phyloP scores from a whole-genome alignment of 495 filamentous ascomycete species.

The Friedmanniomyces simplex region DNA sequence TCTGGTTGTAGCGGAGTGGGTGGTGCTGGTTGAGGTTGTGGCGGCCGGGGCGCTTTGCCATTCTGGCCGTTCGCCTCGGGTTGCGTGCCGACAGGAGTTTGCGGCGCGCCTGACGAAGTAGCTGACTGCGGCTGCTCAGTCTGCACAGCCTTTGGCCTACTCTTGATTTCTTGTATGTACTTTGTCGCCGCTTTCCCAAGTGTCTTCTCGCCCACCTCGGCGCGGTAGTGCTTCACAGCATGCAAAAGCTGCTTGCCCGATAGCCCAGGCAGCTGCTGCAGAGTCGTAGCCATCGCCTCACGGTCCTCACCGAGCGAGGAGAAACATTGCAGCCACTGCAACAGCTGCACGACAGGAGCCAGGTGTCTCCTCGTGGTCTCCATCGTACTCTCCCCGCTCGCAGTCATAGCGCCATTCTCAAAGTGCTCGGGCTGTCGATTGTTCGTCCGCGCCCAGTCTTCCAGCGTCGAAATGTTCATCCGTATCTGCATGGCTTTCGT shows the following conservation, averaged over 20 bases:
- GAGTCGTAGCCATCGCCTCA: slow-evolving; percentile 69
- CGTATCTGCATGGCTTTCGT: slow-evolving; percentile 99
- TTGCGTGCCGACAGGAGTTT: not conserved
- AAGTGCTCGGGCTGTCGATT: slow-evolving; percentile 93
- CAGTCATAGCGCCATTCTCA: slow-evolving; percentile 76
- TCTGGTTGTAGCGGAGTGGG: slow-evolving; percentile 22
- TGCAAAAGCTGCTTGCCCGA: slow-evolving; percentile 86
- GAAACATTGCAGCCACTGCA: slow-evolving; percentile 98
- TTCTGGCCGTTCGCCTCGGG: not conserved
- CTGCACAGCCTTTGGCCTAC: slow-evolving; percentile 48
- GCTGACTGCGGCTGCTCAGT: slow-evolving; percentile 21
- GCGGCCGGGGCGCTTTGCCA: slow-evolving; percentile 4
- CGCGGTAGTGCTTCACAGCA: slow-evolving; percentile 80
- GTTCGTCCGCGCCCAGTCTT: slow-evolving; percentile 92
- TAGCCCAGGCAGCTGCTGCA: slow-evolving; percentile 77
- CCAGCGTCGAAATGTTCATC: slow-evolving; percentile 91
- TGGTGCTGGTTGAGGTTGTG: not conserved
- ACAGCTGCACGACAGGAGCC: slow-evolving; percentile 80
- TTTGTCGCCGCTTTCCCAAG: slow-evolving; percentile 78
- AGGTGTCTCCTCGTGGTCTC: slow-evolving; percentile 77
- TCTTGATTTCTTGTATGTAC: slow-evolving; percentile 71
- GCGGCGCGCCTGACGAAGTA: slow-evolving; percentile 15
- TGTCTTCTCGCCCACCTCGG: slow-evolving; percentile 90
- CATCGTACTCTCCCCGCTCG: slow-evolving; percentile 76
- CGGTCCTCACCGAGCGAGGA: slow-evolving; percentile 91